A percentile compares a stretch with the other conserved stretches of the same genome.
Evolutionary conservation across 805 yeast species (phyloP).

Genomic region (Saccharomycopsis oosterbeekiorum): DNA sequence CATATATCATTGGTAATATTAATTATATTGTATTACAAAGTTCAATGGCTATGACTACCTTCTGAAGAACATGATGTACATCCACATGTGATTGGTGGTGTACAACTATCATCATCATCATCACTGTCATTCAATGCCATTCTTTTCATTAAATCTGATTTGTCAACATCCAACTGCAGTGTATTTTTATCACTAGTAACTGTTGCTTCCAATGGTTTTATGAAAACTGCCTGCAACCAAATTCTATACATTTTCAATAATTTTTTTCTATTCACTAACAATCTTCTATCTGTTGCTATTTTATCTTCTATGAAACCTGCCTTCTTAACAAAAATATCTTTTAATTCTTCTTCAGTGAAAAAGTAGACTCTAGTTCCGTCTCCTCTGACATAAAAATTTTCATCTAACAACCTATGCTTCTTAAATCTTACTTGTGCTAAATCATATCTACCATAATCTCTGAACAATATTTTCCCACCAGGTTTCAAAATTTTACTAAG

Average conservation of each 20-base stretch:
- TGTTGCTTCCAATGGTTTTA: constrained; percentile 24
- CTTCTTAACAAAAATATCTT: constrained; percentile 54
- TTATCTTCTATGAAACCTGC: constrained; percentile 51
- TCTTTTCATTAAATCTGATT: constrained; percentile 12
- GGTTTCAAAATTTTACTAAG: constrained; percentile 71
- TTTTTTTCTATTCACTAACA: constrained; percentile 85
- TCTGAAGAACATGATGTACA: constrained; percentile 15
- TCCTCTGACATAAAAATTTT: constrained; percentile 91
- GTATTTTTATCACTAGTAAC: neutral
- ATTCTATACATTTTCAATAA: constrained; percentile 91
- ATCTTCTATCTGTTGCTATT: constrained; percentile 83
- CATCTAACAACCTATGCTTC: constrained; percentile 75
- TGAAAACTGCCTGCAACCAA: constrained; percentile 92
- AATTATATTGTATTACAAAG: neutral
- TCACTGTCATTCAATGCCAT: constrained; percentile 12
- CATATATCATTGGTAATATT: neutral
- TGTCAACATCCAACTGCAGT: neutral
- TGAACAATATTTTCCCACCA: constrained; percentile 79
- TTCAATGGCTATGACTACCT: neutral
- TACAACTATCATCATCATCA: constrained; percentile 13
- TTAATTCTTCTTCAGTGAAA: constrained; percentile 87
- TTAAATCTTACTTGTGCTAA: constrained; percentile 92
- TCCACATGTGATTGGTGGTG: constrained; percentile 18
- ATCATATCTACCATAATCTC: constrained; percentile 95
- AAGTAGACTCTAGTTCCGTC: constrained; percentile 97